Base-by-base conservation (phyloP, 331 rosid species). In the Acacia concinna region DNA sequence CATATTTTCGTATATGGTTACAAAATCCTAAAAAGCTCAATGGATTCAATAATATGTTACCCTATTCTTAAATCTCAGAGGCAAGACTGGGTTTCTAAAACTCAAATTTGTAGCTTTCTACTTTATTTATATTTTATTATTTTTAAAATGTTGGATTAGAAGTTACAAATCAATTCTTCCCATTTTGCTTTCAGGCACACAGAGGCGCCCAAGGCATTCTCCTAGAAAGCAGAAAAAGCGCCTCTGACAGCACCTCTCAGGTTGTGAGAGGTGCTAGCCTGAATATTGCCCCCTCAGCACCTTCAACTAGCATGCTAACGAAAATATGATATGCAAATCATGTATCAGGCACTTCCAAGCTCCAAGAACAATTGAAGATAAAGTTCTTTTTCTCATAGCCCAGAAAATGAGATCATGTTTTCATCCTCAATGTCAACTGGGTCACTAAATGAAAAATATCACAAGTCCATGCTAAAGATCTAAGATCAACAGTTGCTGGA, bases 361-460 rank as follows among this genome's bases (percentile, higher is more conserved):
- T 31, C 64, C 76, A 54, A 66, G 41, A 44, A 74, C 28, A 57
- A 34, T 41, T 17, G 35, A 35, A 15, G 79, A 60, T 60, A 18
- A 56, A 56, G 65, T 23, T 56, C 34, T 3, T 60, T 28, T 57
- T 60, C 28, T 13, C 37, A 60, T 60, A 28, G 37, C 37, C 67
- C 28, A 60, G n/a, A 60, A 30, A 57, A 14, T 0, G 15, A 57
- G 17, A 75, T 52, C 17, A 32, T 63, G 21, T 17, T 41, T 68
- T 56, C 71, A 32, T 74, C 56, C 51, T 46, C 31, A 59, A 81
- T 68, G 57, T 47, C 65, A 54, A 68, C 37, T 34, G 52, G 28
- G 68, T 68, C n/a, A 69, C 9, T 12, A 41, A 34, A 65, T 18
- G 47, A 35, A 38, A 65, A 43, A 69, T 41, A 31, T n/a, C 38